Base-by-base conservation (phyloP, 176 grass and related monocot species). In the Cenchrus fungigraminus region DNA sequence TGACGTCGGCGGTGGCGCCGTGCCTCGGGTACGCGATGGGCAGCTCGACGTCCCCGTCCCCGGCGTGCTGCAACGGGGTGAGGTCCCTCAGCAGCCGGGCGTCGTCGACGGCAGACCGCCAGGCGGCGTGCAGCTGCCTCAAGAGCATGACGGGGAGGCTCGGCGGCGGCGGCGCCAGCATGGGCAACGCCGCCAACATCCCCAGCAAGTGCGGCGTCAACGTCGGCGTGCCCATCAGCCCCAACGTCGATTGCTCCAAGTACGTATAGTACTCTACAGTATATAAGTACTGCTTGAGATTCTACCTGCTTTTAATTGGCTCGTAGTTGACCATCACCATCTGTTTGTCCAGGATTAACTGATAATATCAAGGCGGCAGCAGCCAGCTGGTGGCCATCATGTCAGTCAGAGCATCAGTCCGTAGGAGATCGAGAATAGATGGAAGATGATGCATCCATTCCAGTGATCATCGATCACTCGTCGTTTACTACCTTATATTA, bases 21-120 rank as follows among this genome's bases (percentile, higher is more conserved):
- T 95, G 90, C 80, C 17, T 89, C 20, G 12, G 57, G 12, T 95
- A 95, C 59, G 78, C 76, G 42, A 85, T 50, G 53, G 72, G 61
- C 5, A 70, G 53, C 11, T 12, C 49, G 11, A 0, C 79, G 6
- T 3, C 82, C 0, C 79, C 90, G 0, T 71, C 85, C 10, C 20
- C 12, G 11, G 9, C 62, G 45, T 95, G 93, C 77, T 92, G 91
- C 81, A 75, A 1, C 77, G 81, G 85, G 0, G 85, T 93, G 15
- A 85, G 42, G 85, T 31, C 5, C 11, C 65, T 93, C 1, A 88
- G 47, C 78, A 13, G 19, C 81, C 25, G 81, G 55, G 91, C 91
- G 2, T 14, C 74, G 0, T 57, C 91, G 1, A 6, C 8, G 4
- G 90, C 76, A 4, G 83, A 89, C 87, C 85, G 86, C 1, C 56